Base-by-base conservation (phyloP, 1,284 basidiomycete genomes). In the Fistulinella cinereoalba region DNA sequence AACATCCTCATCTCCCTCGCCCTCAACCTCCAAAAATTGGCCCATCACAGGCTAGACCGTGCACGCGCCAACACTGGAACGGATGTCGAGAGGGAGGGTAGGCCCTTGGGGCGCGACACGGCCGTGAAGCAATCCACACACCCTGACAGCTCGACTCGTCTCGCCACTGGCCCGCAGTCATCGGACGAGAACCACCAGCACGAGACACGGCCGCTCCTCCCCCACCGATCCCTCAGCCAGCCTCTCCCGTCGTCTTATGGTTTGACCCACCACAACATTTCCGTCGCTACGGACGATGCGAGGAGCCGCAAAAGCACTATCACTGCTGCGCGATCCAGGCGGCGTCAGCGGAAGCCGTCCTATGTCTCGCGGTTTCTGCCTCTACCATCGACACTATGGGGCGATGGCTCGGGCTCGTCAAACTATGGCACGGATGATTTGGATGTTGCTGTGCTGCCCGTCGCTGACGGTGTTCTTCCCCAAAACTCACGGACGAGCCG, bases 1-100 rank as follows among this genome's bases (percentile, higher is more conserved):
- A 97, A 97, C 63, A 67, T 95, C 6, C 79, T 97, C 52, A 95
- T 97, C 55, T 90, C 88, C 11, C 75, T 96, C 2, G 94, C 93
- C 3, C 76, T 97, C 60, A 94, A 93, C 62, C 73, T 90, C 33
- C 94, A 97, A 69, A 97, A 97, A 65, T 80, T 97, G 6, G 92
- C 92, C 0, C 94, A 97, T 70, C 77, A 79, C 57, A 77, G 87
- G 28, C 72, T 92, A 21, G 83, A 84, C 55, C 64, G 60, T 31
- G 65, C 67, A 41, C 61, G 65, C 15, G 57, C 57, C 47, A 46
- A 48, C n/a, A 18, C 24, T 15, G 31, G 28, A 21, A 18, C 25
- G 12, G 53, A 53, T 34, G 37, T 41, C 16, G 56, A 55, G 33
- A 44, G 55, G 36, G 52, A 46, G 40, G 37, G 40, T 10, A 48